Evolutionary conservation across 352 stramenopile genomes (phyloP), one percentile per base, ranked within the genome.

Genomic region (Globisporangium rhizosaccharum): DNA sequence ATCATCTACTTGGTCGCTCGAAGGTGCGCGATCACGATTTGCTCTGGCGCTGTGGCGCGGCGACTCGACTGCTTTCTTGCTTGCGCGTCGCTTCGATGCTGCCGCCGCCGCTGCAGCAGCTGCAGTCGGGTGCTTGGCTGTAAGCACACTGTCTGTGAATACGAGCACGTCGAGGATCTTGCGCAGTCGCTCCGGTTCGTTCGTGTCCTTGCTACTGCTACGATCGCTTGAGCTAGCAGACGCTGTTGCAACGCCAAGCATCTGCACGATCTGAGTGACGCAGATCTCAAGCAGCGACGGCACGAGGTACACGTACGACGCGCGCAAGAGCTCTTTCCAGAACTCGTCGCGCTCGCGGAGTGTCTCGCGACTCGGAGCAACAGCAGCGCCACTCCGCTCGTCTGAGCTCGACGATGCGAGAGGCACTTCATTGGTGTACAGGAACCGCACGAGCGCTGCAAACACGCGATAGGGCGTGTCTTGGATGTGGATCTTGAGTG

Each of bases 391-490:
- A 39, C 33, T 39, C 33, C 10, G 33, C 7, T 39, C 10, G 33
- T 2, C 10, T 39, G 33, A 39, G 8, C 33, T 39, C 33, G 10
- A 12, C 10, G 33, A 2, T 12, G 15, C 49, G 39, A 15, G 51
- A 30, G 44, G 42, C 28, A 2, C 62, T 37, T 92, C 72, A 49
- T 87, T 87, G n/a, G 79, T 89, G 67, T 94, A 94, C 28, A 94
- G 56, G 52, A 83, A 94, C 26, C 73, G 62, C 44, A 94, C 59
- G 51, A 94, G 53, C 44, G 75, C 71, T 23, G 80, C 76, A 65
- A 94, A 92, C 5, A 89, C 76, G 12, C 58, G 66, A 46, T 85
- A 90, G 14, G 85, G 61, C n/a, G 85, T 94, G 63, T 94, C 82
- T 53, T 91, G 75, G 18, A 94, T 71, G 66, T 90, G 60, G 49